Conservation (phyloP, 1,284 basidiomycete species). For the Papiliotrema laurentii region DNA sequence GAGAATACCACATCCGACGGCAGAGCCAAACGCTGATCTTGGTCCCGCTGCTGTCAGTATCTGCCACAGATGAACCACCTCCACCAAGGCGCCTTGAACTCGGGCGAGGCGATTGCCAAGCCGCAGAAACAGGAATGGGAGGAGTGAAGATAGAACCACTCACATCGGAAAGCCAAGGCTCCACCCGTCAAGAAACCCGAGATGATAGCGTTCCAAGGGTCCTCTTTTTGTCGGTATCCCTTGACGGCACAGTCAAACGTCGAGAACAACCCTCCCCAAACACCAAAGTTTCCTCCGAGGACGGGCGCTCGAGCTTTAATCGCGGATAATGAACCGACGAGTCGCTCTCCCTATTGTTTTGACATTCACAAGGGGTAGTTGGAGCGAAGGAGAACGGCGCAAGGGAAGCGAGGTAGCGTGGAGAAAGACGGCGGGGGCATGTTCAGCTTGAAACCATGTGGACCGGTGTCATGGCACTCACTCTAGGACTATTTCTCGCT, state of each 20-base stretch:
- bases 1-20: constrained; percentile 92
- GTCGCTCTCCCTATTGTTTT: constrained; percentile 68
- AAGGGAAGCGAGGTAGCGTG: neutral
- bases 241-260: constrained; percentile 98
- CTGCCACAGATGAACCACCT: neutral
- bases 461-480: constrained; percentile 50
- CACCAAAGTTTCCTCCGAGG: constrained; percentile 94
- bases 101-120: too few species aligned
- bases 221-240: constrained; percentile 96
- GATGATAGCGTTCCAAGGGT: constrained; percentile 98
- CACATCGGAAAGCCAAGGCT: constrained; percentile 87
- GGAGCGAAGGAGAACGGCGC: neutral
- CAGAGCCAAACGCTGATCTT: constrained; percentile 79
- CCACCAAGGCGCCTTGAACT: too few species aligned
- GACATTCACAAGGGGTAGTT: neutral
- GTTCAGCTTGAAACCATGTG: neutral
- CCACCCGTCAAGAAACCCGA: constrained; percentile 98
- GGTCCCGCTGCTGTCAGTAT: constrained; percentile 67
- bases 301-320: constrained; percentile 98
- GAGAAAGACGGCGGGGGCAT: neutral
- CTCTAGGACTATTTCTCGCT: constrained; percentile 90
- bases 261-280: constrained; percentile 97
- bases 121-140: neutral
- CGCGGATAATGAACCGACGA: constrained; percentile 88
- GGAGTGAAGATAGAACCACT: constrained; percentile 46